Evolutionary conservation across 139 green algal genomes (phyloP).

Genomic region (Diplosphaera chodatii): DNA sequence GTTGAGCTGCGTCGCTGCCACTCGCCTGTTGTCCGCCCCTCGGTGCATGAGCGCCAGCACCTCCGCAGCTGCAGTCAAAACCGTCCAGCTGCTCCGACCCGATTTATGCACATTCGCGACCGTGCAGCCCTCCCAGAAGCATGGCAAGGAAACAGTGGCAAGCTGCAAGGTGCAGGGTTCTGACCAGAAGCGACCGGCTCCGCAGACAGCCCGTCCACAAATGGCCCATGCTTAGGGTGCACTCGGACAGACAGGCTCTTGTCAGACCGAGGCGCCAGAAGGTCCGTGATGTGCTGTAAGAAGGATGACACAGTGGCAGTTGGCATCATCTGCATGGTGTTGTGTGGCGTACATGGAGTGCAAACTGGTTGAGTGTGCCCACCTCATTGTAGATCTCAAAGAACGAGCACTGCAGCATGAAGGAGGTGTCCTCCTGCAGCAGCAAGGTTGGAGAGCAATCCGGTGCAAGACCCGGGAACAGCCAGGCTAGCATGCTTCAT

Average conservation of each 20-base stretch:
- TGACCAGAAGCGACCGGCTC: constrained; percentile 23
- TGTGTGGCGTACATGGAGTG: too few relatives aligned
- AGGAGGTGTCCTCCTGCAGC: neutral
- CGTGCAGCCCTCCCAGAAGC: too few relatives aligned
- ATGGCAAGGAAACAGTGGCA: too few relatives aligned
- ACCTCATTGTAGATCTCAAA: neutral
- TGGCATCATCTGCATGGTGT: too few relatives aligned
- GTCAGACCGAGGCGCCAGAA: constrained; percentile 46
- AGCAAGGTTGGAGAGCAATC: too few relatives aligned
- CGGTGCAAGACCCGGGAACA: too few relatives aligned
- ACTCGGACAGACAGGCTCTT: constrained; percentile 57
- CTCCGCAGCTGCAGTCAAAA: neutral
- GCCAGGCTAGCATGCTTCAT: too few relatives aligned
- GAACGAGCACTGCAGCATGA: neutral
- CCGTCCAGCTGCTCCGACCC: too few relatives aligned
- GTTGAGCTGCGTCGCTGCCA: constrained; percentile 41
- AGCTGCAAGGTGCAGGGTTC: neutral
- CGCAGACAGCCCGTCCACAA: constrained; percentile 76
- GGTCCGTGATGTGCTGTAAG: constrained; percentile 39
- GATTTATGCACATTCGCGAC: too few relatives aligned
- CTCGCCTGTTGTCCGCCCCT: constrained; percentile 11
- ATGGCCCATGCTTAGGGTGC: constrained; percentile 60
- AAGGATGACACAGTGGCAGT: too few relatives aligned
- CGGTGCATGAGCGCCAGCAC: constrained; percentile 9
- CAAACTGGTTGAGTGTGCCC: too few relatives aligned